phyloP scores from a whole-genome alignment of 768 basidiomycete genomes.

The Rubroboletus satanas region DNA sequence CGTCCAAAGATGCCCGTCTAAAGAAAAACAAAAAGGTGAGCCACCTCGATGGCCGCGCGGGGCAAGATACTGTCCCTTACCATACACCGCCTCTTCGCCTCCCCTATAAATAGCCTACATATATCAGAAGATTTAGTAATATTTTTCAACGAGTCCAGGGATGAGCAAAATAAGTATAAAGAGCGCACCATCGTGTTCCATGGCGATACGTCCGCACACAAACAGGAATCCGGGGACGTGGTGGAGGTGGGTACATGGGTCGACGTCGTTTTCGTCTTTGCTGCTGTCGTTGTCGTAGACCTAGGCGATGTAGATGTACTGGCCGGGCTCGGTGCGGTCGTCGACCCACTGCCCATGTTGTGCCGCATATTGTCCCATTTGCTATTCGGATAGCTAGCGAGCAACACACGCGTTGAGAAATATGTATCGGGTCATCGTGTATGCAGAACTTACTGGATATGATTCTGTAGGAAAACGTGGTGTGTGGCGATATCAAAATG shows the following conservation, averaged over 20 bases:
- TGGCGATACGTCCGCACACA: constrained; percentile 39
- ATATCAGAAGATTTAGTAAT: not conserved
- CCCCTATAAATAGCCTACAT: constrained; percentile 32
- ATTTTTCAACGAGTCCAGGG: not conserved
- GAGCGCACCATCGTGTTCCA: constrained; percentile 36
- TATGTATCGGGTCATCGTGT: not conserved
- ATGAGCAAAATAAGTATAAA: not conserved
- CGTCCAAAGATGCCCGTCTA: constrained; percentile 46
- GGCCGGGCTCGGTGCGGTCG: constrained; percentile 20
- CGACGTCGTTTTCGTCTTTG: not conserved
- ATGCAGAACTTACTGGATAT: constrained; percentile 43
- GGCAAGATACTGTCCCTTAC: constrained; percentile 24
- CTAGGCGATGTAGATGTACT: constrained; percentile 6
- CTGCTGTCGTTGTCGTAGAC: not conserved
- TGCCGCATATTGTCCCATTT: constrained; percentile 67
- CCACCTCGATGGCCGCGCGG: not conserved
- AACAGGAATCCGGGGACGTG: constrained; percentile 24
- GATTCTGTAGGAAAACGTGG: constrained; percentile 39
- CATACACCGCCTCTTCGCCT: constrained; percentile 40
- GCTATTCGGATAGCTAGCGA: constrained; percentile 55
- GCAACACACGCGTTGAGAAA: not conserved
- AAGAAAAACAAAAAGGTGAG: not conserved
- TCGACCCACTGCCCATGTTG: constrained; percentile 48
- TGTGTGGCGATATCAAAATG: not conserved
- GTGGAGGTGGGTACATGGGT: constrained; percentile 7